phyloP scores from a whole-genome alignment of 2,329 filamentous ascomycete species.

The Acrocalymma vagum region DNA sequence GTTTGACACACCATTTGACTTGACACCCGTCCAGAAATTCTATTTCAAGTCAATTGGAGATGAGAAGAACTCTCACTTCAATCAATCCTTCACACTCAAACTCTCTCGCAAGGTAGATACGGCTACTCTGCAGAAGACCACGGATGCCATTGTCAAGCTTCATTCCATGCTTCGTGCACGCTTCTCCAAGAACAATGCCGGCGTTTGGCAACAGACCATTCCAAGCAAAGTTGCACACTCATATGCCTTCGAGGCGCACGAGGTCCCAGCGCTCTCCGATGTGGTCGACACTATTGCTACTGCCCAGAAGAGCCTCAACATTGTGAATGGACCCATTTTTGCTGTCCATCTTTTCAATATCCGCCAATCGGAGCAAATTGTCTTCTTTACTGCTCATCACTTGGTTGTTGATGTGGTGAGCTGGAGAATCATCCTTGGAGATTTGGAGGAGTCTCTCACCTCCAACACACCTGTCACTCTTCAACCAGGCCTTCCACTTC shows the following conservation, averaged over 20 bases:
- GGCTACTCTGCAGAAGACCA: constrained; percentile 26
- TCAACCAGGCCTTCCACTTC: constrained; percentile 36
- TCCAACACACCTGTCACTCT: constrained; percentile 15
- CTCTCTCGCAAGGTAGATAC: constrained; percentile 37
- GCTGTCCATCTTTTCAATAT: constrained; percentile 32
- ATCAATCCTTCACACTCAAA: constrained; percentile 55
- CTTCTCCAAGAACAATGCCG: constrained; percentile 22
- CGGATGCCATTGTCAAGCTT: constrained; percentile 32
- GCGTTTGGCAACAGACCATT: constrained; percentile 34
- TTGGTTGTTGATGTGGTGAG: constrained; percentile 44
- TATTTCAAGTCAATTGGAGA: constrained; percentile 47
- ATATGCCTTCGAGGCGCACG: constrained; percentile 30
- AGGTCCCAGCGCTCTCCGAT: constrained; percentile 10
- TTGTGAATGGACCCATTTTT: constrained; percentile 38
- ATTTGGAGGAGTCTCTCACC: constrained; percentile 40
- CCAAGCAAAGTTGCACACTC: constrained; percentile 12
- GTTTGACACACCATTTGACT: constrained; percentile 44
- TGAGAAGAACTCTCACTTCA: constrained; percentile 51
- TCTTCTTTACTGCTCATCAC: constrained; percentile 43
- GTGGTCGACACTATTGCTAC: constrained; percentile 23
- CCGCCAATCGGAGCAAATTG: constrained; percentile 23
- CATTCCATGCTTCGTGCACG: constrained; percentile 47
- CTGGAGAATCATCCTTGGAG: constrained; percentile 41
- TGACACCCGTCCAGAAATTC: constrained; percentile 57
- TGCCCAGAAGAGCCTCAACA: constrained; percentile 37